Conservation (phyloP, 371 early-diverging fungal genomes). For the Nematocida sp. region DNA sequence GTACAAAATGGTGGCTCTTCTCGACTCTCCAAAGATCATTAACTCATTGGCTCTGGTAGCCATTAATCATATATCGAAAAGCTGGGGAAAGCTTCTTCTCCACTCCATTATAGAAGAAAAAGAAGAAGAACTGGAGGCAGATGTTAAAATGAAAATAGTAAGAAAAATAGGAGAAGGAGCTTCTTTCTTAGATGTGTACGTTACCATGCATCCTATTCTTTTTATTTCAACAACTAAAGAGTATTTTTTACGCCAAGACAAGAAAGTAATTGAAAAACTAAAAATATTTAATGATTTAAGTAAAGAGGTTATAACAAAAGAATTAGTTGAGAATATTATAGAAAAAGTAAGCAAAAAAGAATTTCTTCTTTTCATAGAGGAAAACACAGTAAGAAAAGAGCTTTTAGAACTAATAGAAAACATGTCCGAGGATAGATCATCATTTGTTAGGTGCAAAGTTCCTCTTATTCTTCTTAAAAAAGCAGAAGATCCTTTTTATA, state of each 20-base stretch:
- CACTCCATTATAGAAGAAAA: constrained; percentile 50
- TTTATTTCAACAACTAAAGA: constrained; percentile 22
- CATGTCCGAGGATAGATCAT: constrained; percentile 39
- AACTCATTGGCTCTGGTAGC: constrained; percentile 21
- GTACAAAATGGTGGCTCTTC: constrained; percentile 34
- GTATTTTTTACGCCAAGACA: not conserved
- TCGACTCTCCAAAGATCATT: constrained; percentile 14
- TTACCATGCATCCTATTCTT: constrained; percentile 18
- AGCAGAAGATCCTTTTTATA: constrained; percentile 31
- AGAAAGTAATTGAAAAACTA: constrained; percentile 2
- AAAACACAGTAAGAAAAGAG: constrained; percentile 19
- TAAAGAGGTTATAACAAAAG: constrained; percentile 25
- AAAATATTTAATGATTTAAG: constrained; percentile 25
- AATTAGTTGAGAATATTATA: not conserved
- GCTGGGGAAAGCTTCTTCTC: constrained; percentile 14
- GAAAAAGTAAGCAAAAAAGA: constrained; percentile 21
- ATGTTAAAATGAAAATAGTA: constrained; percentile 30
- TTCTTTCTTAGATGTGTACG: not conserved
- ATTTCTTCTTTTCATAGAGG: constrained; percentile 26
- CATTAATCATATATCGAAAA: constrained; percentile 24
- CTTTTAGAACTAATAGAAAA: constrained; percentile 2
- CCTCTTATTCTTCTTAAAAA: constrained; percentile 14
- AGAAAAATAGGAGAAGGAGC: constrained; percentile 31
- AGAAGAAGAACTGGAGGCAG: constrained; percentile 46
- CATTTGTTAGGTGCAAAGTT: constrained; percentile 22